Percentiles rank a stretch among this genome's conserved stretches.
Conservation (phyloP, 2,329 filamentous ascomycete genomes). For the Teratosphaeria gauchensis region DNA sequence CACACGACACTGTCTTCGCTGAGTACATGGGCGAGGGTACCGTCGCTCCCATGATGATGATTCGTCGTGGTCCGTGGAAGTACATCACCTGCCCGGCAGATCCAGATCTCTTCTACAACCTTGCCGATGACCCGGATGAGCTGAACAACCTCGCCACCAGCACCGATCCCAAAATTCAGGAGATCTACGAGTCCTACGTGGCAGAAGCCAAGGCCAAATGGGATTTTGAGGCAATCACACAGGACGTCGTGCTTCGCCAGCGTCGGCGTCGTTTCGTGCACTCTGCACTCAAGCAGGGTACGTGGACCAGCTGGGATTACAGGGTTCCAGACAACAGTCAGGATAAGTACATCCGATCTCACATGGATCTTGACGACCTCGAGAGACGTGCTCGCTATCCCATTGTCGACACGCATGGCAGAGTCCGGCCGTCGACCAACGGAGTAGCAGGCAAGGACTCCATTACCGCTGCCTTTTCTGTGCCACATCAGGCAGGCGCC, state of each 20-base stretch:
- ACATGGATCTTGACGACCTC: slow-evolving; percentile 69
- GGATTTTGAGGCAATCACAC: slow-evolving; percentile 70
- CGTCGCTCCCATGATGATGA: slow-evolving; percentile 85
- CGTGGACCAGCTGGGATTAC: slow-evolving; percentile 77
- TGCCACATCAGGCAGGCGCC: slow-evolving; percentile 26
- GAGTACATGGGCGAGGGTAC: slow-evolving; percentile 95
- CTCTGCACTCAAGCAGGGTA: slow-evolving; percentile 66
- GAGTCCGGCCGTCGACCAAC: slow-evolving; percentile 15
- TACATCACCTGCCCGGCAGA: slow-evolving; percentile 80
- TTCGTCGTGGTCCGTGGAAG: slow-evolving; percentile 80
- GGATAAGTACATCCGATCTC: slow-evolving; percentile 70
- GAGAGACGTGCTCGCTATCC: slow-evolving; percentile 69
- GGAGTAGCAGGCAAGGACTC: slow-evolving; percentile 13
- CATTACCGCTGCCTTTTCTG: slow-evolving; percentile 5
- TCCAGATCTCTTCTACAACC: slow-evolving; percentile 74
- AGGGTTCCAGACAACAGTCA: slow-evolving; percentile 58
- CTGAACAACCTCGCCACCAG: slow-evolving; percentile 56
- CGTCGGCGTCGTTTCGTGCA: slow-evolving; percentile 70
- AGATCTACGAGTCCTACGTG: slow-evolving; percentile 52
- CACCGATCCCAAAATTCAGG: slow-evolving; percentile 28
- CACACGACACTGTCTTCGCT: slow-evolving; percentile 79
- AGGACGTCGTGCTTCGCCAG: slow-evolving; percentile 66
- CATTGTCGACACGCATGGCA: slow-evolving; percentile 37
- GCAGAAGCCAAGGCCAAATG: slow-evolving; percentile 65
- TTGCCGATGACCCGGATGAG: slow-evolving; percentile 65